Evolutionary conservation across 2,329 filamentous ascomycete species (phyloP).

Genomic region (Aspergillus transmontanensis): DNA sequence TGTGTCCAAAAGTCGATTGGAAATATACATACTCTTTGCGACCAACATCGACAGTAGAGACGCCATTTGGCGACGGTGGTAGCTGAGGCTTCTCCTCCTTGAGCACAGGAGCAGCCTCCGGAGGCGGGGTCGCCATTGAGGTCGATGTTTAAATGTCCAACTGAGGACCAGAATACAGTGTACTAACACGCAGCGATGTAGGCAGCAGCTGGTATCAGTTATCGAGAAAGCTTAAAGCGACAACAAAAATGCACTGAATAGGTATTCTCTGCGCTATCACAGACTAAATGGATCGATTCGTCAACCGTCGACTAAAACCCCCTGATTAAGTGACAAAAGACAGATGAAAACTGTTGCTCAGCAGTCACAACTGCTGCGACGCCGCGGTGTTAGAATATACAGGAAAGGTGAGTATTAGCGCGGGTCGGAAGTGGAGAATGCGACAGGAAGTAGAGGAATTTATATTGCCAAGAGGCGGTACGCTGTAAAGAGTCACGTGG

Average conservation of each 20-base stretch:
- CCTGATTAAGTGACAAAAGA: slow-evolving; percentile 31
- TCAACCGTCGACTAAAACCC: slow-evolving; percentile 27
- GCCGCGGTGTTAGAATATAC: slow-evolving; percentile 26
- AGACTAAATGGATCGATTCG: slow-evolving; percentile 31
- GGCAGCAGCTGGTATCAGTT: slow-evolving; percentile 26
- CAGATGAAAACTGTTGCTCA: slow-evolving; percentile 21
- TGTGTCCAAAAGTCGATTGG: neutral
- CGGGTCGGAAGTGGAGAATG: slow-evolving; percentile 41
- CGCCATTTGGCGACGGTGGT: slow-evolving; percentile 38
- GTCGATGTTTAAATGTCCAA: slow-evolving; percentile 23
- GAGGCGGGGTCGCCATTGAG: slow-evolving; percentile 48
- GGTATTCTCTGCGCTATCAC: slow-evolving; percentile 37
- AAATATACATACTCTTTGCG: slow-evolving; percentile 33
- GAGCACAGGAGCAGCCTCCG: slow-evolving; percentile 39
- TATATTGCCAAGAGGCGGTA: slow-evolving; percentile 48
- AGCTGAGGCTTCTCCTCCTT: slow-evolving; percentile 47
- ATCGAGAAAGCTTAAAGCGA: slow-evolving; percentile 27
- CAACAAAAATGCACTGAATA: slow-evolving; percentile 36
- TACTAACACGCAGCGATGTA: slow-evolving; percentile 26
- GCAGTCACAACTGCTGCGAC: slow-evolving; percentile 23
- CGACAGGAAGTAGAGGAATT: slow-evolving; percentile 39
- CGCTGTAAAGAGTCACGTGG: slow-evolving; percentile 39
- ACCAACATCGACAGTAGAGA: slow-evolving; percentile 29
- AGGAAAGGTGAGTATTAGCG: slow-evolving; percentile 28
- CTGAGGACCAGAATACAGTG: slow-evolving; percentile 29